These are phyloP conservation scores for Funneliformis geosporum DNA, from an alignment of 192 early-diverging fungal species.

Conservation along the genomic window DNA sequence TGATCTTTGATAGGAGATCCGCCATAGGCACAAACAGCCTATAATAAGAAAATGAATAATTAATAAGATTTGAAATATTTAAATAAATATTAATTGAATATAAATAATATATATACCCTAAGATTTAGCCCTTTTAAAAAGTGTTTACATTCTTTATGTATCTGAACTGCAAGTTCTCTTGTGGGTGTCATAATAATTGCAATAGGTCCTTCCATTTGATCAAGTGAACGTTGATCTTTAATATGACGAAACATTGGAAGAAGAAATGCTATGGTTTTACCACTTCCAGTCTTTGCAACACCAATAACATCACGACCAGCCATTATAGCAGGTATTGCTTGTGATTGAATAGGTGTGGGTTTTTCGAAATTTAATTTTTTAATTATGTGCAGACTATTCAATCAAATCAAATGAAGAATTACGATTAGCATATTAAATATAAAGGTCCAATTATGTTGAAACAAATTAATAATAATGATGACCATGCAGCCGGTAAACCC, in stretches of 20 bases:
- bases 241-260: slow-evolving; percentile 95
- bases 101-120: slow-evolving; percentile 34
- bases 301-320: slow-evolving; percentile 94
- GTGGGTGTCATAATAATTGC: slow-evolving; percentile 92
- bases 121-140: slow-evolving; percentile 87
- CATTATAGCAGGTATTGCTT: slow-evolving; percentile 95
- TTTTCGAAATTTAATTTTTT: slow-evolving; percentile 79
- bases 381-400: slow-evolving; percentile 68
- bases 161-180: slow-evolving; percentile 90
- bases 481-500: slow-evolving; percentile 83
- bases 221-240: slow-evolving; percentile 82
- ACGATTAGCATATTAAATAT: not conserved
- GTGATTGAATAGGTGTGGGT: slow-evolving; percentile 89
- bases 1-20: slow-evolving; percentile 87
- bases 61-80: not conserved
- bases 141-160: slow-evolving; percentile 88
- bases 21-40: slow-evolving; percentile 86
- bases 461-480: not conserved
- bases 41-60: slow-evolving; percentile 13
- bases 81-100: not conserved
- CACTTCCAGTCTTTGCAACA: slow-evolving; percentile 91
- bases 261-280: slow-evolving; percentile 93
- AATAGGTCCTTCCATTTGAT: slow-evolving; percentile 80
- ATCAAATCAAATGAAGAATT: not conserved
- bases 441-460: not conserved